Percentiles rank a stretch among this genome's conserved stretches.
These are phyloP conservation scores for Knufia fluminis DNA, from an alignment of 2,329 filamentous ascomycete genomes.

Conservation along the genomic window DNA sequence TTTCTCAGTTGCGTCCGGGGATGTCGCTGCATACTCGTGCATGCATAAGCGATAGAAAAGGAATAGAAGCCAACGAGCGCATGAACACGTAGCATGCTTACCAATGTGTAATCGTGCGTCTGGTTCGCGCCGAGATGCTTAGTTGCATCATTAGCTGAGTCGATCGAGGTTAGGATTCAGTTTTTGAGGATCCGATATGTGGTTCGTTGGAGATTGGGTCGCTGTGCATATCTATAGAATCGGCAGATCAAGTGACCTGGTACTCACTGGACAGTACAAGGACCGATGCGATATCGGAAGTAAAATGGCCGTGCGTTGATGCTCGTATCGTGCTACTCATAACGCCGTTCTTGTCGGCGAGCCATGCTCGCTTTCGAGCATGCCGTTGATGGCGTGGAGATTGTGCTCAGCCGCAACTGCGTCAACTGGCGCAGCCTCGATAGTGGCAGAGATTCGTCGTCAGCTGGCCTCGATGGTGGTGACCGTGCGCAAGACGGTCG, in stretches of 20 bases:
- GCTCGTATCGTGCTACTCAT: too few relatives aligned
- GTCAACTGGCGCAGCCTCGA: too few relatives aligned
- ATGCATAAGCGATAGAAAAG: background rate
- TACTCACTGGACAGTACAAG: background rate
- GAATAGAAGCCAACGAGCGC: background rate
- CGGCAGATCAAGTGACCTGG: background rate
- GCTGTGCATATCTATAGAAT: background rate
- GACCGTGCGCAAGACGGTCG: too few relatives aligned
- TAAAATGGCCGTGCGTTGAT: too few relatives aligned
- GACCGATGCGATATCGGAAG: background rate
- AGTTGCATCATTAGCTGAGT: background rate
- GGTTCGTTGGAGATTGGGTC: background rate
- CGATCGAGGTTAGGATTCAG: background rate
- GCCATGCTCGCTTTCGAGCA: too few relatives aligned
- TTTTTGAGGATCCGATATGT: background rate
- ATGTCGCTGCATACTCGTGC: background rate
- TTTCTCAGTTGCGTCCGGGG: background rate
- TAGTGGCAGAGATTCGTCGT: too few relatives aligned
- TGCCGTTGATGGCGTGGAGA: background rate
- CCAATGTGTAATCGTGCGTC: background rate
- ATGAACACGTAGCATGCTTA: slow-evolving; percentile 1
- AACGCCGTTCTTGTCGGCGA: too few relatives aligned
- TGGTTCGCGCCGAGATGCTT: background rate
- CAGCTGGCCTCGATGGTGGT: too few relatives aligned
- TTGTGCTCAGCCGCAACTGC: background rate